Percentiles rank a stretch among this genome's conserved stretches.
These are phyloP conservation scores for Picea sitchensis DNA, from an alignment of 75 land plant species.

Conservation along the genomic window DNA sequence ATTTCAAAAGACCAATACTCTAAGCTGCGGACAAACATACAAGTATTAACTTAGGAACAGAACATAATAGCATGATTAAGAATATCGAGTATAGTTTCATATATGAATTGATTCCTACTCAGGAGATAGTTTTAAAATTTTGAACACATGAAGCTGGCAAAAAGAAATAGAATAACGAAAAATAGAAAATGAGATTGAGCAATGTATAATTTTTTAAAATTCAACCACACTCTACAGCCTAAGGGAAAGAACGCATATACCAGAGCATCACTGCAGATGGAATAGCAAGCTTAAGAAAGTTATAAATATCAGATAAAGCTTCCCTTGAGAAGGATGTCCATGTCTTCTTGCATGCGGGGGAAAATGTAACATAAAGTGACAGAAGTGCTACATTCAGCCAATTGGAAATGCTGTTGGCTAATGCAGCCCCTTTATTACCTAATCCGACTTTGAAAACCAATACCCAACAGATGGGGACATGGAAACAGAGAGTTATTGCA, in stretches of 20 bases:
- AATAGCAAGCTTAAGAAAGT: conserved; percentile 60
- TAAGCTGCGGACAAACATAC: conserved; percentile 34
- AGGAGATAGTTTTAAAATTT: no score
- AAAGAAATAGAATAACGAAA: background rate
- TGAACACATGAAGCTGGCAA: no score
- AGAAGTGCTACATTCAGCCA: conserved; percentile 63
- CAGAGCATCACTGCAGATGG: conserved; percentile 86
- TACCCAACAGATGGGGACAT: conserved; percentile 60
- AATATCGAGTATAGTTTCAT: no score
- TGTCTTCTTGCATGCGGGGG: conserved; percentile 52
- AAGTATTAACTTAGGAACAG: background rate
- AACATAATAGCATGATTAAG: no score
- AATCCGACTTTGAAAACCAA: conserved; percentile 63
- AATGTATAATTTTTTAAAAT: background rate
- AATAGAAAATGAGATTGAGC: background rate
- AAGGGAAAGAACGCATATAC: conserved; percentile 22
- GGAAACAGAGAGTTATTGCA: conserved; percentile 39
- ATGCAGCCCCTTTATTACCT: conserved; percentile 79
- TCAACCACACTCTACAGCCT: background rate
- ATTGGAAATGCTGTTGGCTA: conserved; percentile 57
- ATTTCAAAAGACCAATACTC: conserved; percentile 71
- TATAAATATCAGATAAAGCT: conserved; percentile 43
- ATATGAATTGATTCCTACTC: no score
- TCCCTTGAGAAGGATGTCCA: conserved; percentile 62
- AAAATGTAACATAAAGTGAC: conserved; percentile 43